These are phyloP conservation scores for Rheum nobile DNA, from an alignment of 148 eudicot genomes.

Conservation along the genomic window DNA sequence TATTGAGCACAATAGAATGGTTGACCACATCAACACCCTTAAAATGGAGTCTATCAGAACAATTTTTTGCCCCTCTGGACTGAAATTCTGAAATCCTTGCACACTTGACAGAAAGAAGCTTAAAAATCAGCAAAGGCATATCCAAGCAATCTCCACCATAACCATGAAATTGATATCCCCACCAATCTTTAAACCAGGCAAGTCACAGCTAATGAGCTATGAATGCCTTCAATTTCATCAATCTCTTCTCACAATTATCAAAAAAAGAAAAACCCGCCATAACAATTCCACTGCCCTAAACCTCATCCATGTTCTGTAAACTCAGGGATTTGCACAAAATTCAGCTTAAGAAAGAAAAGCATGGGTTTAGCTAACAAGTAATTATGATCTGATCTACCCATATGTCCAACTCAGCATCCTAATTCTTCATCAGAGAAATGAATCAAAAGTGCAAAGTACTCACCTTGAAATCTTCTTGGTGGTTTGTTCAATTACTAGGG, in stretches of 20 bases:
- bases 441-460: not conserved
- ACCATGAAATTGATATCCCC: not conserved
- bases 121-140: not conserved
- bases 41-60: not conserved
- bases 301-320: not conserved
- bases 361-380: not conserved
- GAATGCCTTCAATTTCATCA: not conserved
- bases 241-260: not conserved
- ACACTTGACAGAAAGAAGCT: not conserved
- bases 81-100: not conserved
- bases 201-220: not conserved
- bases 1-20: not conserved
- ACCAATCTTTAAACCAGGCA: not conserved
- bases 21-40: not conserved
- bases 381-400: not conserved
- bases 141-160: not conserved
- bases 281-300: not conserved
- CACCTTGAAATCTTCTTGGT: not conserved
- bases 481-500: not conserved
- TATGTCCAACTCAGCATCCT: not conserved
- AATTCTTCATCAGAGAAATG: not conserved
- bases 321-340: not conserved
- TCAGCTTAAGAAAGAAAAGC: not conserved
- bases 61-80: not conserved
- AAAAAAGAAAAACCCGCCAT: not conserved